A percentile compares a stretch with the other conserved stretches of the same genome.
Conservation (phyloP, 2,329 filamentous ascomycete genomes). For the Leptographium galeiforme region DNA sequence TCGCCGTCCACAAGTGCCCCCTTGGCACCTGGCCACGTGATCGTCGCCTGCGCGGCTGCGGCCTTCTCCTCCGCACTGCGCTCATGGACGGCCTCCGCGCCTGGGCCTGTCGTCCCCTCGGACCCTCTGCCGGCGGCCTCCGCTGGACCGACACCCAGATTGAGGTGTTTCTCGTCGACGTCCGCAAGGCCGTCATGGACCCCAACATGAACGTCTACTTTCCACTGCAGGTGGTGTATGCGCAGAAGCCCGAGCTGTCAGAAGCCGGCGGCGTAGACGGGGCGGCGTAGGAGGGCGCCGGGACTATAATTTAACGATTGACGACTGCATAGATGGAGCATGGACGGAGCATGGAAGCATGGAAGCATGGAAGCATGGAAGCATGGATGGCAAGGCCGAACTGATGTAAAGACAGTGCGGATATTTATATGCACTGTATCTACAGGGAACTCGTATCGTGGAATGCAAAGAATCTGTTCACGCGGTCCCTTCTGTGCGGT, state of each 20-base stretch:
- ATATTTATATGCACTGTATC: background rate
- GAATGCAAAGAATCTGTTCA: background rate
- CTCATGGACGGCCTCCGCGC: constrained; percentile 21
- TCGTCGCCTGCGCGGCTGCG: constrained; percentile 28
- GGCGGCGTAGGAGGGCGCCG: background rate
- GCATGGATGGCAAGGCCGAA: too few relatives aligned
- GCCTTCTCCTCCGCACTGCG: constrained; percentile 30
- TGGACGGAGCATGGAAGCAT: too few relatives aligned
- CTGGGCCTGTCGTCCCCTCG: constrained; percentile 17
- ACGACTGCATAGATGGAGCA: background rate
- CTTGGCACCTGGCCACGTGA: constrained; percentile 34
- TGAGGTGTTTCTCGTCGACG: constrained; percentile 22
- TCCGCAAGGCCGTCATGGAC: constrained; percentile 20
- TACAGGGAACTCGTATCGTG: background rate
- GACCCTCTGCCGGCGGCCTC: constrained; percentile 14
- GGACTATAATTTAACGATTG: background rate
- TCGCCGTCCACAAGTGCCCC: constrained; percentile 28
- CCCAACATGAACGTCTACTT: constrained; percentile 18
- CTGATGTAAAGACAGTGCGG: background rate
- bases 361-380: too few relatives aligned
- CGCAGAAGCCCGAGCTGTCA: constrained; percentile 15
- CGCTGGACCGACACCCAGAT: constrained; percentile 22
- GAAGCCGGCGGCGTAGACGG: too few relatives aligned
- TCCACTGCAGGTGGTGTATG: constrained; percentile 18
- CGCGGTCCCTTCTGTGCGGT: background rate